Evolutionary conservation across 306 rosid genomes (phyloP).

Genomic region (Carpinus viminea): DNA sequence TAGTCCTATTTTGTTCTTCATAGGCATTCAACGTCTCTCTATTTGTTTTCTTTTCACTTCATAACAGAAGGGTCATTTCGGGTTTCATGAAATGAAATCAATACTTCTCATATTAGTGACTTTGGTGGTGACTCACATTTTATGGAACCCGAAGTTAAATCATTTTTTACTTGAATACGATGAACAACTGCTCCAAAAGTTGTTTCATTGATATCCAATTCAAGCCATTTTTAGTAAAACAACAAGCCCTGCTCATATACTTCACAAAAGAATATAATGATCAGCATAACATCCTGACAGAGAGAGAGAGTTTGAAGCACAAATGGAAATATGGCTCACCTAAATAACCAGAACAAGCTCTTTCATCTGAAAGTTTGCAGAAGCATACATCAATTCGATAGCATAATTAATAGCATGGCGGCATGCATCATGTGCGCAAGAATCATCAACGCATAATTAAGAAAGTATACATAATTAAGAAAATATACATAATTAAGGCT

Average conservation of each 20-base stretch:
- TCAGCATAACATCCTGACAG: not conserved
- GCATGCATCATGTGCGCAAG: slow-evolving; percentile 79
- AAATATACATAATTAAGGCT: not conserved
- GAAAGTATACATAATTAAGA: not conserved
- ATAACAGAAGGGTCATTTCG: not conserved
- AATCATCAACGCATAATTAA: slow-evolving; percentile 60
- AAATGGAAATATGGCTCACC: slow-evolving; percentile 46
- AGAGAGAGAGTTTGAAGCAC: not conserved
- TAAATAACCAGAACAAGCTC: slow-evolving; percentile 78
- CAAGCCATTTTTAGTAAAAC: not conserved
- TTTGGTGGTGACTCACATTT: not conserved
- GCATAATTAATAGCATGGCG: slow-evolving; percentile 80
- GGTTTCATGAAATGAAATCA: not conserved
- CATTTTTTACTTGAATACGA: not conserved
- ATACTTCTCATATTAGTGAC: not conserved
- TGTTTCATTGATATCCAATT: slow-evolving; percentile 2
- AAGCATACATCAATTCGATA: slow-evolving; percentile 87
- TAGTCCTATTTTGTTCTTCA: not conserved
- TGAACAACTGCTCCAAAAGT: not conserved
- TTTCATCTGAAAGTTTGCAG: slow-evolving; percentile 77
- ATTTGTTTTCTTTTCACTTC: not conserved
- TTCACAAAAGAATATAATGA: not conserved
- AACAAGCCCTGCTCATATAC: not conserved
- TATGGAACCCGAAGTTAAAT: not conserved
- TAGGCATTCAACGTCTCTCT: not conserved